Evolutionary conservation across 441 rosid species (phyloP), one percentile per base, ranked within the genome.

Genomic region (Manihot esculenta): DNA sequence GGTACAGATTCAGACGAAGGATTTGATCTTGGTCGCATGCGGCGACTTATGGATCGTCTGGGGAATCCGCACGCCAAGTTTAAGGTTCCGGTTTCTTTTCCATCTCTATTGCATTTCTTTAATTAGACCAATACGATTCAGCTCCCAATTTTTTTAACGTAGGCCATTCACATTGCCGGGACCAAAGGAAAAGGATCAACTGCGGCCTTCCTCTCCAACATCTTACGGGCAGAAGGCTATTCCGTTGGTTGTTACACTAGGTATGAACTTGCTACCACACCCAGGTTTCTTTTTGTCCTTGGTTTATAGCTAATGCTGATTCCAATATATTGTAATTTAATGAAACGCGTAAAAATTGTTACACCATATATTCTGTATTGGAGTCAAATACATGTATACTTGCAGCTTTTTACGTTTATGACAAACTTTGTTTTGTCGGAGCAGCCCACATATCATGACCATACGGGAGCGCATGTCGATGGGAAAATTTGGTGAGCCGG

Each of bases 101-200:
- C 18, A 20, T 48, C 54, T 30, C 41, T 21, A 42, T 18, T 24
- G 59, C 23, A 30, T 44, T 10, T 35, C 9, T 66, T 62, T 27
- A n/a, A 17, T 50, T 50, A 0, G 12, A 24, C 65, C 42, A 61
- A 35, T 61, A 1, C 2, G 8, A 14, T 8, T 64, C 33, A 9
- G 56, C 50, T 50, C 41, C 18, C 23, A 33, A 33, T 38, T 26
- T 7, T 7, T 44, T 51, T 42, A 38, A 55, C 33, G 7, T 44
- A 76, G 98, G 81, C 85, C 17, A 74, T 92, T 77, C 99, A 94
- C 73, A 83, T 94, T 58, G 93, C 97, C 63, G 99, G 99, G 68
- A 94, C 98, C 2, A 92, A 94, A 70, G 99, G 97, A 69, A 94
- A 92, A 85, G 97, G 98, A 17, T 90, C 97, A 26, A 90, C 98